Percentiles rank a stretch among this genome's conserved stretches.
Conservation (phyloP, 495 filamentous ascomycete genomes). For the Podospora fimiseda region DNA sequence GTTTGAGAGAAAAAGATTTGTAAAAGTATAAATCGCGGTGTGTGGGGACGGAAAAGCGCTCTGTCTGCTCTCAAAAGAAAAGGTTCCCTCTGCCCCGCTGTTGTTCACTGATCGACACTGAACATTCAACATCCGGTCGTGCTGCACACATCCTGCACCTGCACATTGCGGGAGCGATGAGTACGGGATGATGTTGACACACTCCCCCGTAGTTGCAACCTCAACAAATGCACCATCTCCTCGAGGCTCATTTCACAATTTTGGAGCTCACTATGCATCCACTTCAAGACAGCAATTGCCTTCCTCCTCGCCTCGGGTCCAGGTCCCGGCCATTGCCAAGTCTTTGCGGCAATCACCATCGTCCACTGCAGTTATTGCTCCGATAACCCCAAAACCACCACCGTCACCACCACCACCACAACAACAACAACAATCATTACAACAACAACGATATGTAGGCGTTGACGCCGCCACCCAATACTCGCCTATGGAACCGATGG, state of each 20-base stretch:
- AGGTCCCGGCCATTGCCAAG: conserved; percentile 36
- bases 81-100: neutral
- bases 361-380: conserved; percentile 15
- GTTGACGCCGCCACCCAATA: conserved; percentile 53
- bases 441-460: conserved; percentile 34
- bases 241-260: conserved; percentile 27
- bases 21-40: too few relatives aligned
- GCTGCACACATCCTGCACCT: conserved; percentile 6
- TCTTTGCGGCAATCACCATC: conserved; percentile 38
- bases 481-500: conserved; percentile 46
- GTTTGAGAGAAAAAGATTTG: too few relatives aligned
- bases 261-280: conserved; percentile 39
- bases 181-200: conserved; percentile 44
- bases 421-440: neutral
- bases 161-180: conserved; percentile 24
- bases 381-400: conserved; percentile 27
- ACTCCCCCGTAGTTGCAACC: conserved; percentile 38
- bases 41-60: too few relatives aligned
- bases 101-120: conserved; percentile 15
- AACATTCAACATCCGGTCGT: conserved; percentile 10
- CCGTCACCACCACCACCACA: conserved; percentile 13
- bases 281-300: too few relatives aligned
- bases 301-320: conserved; percentile 35
- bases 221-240: conserved; percentile 44
- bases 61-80: too few relatives aligned